These are phyloP conservation scores for Blastobotrys proliferans DNA, from an alignment of 1,139 yeast genomes.

Conservation along the genomic window DNA sequence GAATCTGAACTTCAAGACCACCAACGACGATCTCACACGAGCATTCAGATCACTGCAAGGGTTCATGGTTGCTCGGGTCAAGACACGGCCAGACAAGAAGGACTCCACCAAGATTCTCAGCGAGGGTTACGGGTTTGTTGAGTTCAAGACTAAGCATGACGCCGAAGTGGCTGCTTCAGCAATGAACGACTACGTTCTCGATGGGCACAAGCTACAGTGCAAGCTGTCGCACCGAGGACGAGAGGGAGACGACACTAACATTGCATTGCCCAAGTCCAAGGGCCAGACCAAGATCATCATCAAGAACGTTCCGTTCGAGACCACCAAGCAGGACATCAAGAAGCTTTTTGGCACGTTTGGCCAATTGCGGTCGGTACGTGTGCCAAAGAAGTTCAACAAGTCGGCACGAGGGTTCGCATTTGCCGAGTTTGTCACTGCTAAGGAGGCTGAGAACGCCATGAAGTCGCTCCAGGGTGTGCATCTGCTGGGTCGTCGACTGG, in stretches of 20 bases:
- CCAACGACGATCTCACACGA: slow-evolving; percentile 51
- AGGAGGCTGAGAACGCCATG: slow-evolving; percentile 97
- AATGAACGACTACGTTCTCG: slow-evolving; percentile 74
- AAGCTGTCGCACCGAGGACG: slow-evolving; percentile 77
- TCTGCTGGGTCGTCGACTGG: slow-evolving; percentile 90
- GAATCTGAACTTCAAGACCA: slow-evolving; percentile 84
- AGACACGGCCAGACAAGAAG: slow-evolving; percentile 85
- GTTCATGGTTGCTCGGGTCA: slow-evolving; percentile 76
- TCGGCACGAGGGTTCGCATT: slow-evolving; percentile 97
- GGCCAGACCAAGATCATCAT: slow-evolving; percentile 73
- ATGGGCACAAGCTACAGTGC: slow-evolving; percentile 86
- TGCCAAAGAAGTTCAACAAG: slow-evolving; percentile 93
- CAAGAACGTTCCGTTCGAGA: slow-evolving; percentile 96
- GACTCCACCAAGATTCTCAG: slow-evolving; percentile 60
- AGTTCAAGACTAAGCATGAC: slow-evolving; percentile 71
- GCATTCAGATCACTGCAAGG: slow-evolving; percentile 66
- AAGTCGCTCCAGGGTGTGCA: slow-evolving; percentile 92
- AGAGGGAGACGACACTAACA: slow-evolving; percentile 19
- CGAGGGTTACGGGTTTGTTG: slow-evolving; percentile 98
- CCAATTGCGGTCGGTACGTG: slow-evolving; percentile 87
- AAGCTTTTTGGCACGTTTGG: slow-evolving; percentile 93
- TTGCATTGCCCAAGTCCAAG: slow-evolving; percentile 34
- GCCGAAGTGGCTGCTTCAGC: slow-evolving; percentile 73
- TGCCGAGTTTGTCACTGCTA: slow-evolving; percentile 81
- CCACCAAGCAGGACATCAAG: slow-evolving; percentile 84